phyloP scores from a whole-genome alignment of 768 basidiomycete genomes.

The Lactifluus subvellereus region DNA sequence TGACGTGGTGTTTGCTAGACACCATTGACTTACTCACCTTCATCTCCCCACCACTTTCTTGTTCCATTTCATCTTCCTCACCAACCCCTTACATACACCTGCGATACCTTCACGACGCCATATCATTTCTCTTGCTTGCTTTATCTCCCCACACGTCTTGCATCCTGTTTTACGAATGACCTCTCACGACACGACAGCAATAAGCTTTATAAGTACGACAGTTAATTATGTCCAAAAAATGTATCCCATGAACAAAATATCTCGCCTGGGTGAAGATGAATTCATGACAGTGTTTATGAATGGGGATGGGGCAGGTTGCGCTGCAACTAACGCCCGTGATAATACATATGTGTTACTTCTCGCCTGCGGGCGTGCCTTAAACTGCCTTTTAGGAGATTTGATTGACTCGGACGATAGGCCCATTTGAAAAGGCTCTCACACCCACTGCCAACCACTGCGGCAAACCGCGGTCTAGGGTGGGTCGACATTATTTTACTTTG shows the following conservation, averaged over 20 bases:
- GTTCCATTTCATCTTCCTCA: not conserved
- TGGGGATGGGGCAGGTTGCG: slow-evolving; percentile 21
- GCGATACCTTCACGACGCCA: not conserved
- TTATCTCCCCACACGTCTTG: not conserved
- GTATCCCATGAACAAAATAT: not conserved
- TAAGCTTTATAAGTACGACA: slow-evolving; percentile 13
- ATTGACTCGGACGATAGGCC: no score
- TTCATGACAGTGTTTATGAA: not conserved
- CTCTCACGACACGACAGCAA: slow-evolving; percentile 9
- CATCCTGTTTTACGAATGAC: slow-evolving; percentile 1
- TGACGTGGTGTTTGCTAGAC: not conserved
- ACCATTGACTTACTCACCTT: not conserved
- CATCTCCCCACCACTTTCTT: not conserved
- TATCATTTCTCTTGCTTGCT: not conserved
- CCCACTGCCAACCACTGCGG: no score
- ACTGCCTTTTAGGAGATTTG: no score
- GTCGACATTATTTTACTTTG: no score
- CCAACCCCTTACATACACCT: not conserved
- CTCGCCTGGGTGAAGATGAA: no score
- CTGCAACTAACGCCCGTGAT: not conserved
- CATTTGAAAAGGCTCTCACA: no score
- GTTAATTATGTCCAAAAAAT: not conserved
- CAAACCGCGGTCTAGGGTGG: no score
- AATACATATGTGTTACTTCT: not conserved
- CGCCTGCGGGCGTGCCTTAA: no score